Evolutionary conservation across 1,284 basidiomycete genomes (phyloP).

Genomic region (Xerocomus alliaceus): DNA sequence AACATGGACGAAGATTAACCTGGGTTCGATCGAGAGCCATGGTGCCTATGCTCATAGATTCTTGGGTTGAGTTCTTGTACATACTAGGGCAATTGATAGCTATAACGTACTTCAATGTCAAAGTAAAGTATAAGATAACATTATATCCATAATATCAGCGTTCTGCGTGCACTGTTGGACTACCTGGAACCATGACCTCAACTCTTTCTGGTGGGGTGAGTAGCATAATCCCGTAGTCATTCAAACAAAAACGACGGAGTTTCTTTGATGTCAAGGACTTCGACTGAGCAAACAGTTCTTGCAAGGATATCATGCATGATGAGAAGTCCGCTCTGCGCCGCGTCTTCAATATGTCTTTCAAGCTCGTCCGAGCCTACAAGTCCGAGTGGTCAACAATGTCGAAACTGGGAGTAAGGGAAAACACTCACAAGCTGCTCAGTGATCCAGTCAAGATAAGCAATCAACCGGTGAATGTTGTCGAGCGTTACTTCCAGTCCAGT

Average conservation of each 20-base stretch:
- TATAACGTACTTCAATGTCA: slow-evolving; percentile 19
- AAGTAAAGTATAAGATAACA: slow-evolving; percentile 20
- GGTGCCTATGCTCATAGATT: neutral
- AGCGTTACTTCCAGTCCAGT: slow-evolving; percentile 32
- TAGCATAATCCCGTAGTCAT: neutral
- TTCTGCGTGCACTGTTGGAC: slow-evolving; percentile 27
- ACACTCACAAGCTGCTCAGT: slow-evolving; percentile 33
- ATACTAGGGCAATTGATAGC: slow-evolving; percentile 21
- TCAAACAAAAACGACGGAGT: slow-evolving; percentile 16
- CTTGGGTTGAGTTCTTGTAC: slow-evolving; percentile 8
- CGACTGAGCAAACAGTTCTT: slow-evolving; percentile 32
- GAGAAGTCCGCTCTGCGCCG: slow-evolving; percentile 16
- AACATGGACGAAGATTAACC: too few relatives aligned
- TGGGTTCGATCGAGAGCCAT: neutral
- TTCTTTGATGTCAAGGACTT: slow-evolving; percentile 10
- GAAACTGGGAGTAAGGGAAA: neutral
- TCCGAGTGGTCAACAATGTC: slow-evolving; percentile 10
- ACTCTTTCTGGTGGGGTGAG: slow-evolving; percentile 16
- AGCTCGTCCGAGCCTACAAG: slow-evolving; percentile 27
- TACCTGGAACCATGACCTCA: slow-evolving; percentile 31
- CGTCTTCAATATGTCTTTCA: slow-evolving; percentile 21
- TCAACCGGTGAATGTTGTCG: slow-evolving; percentile 26
- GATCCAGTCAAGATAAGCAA: slow-evolving; percentile 42
- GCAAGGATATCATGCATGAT: slow-evolving; percentile 26
- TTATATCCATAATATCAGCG: slow-evolving; percentile 25